phyloP scores from a whole-genome alignment of 371 early-diverging fungal species.

The Batkoa obscura region DNA sequence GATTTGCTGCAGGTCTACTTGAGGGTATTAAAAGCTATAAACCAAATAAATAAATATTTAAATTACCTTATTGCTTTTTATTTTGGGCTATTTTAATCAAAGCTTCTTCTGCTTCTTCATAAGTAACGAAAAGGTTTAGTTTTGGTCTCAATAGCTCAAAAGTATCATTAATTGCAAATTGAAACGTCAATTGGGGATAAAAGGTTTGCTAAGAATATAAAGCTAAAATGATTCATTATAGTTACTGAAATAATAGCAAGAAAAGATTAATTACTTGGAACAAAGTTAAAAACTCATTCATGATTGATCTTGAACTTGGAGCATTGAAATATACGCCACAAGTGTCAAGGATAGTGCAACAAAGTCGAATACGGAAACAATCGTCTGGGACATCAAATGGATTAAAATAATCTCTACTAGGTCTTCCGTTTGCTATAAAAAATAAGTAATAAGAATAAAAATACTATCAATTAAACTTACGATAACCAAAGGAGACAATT shows the following conservation, averaged over 20 bases:
- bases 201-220: no score
- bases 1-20: not conserved
- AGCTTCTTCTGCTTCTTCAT: slow-evolving; percentile 61
- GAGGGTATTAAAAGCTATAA: no score
- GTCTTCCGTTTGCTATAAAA: slow-evolving; percentile 43
- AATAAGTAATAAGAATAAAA: not conserved
- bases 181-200: slow-evolving; percentile 71
- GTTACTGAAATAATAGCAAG: slow-evolving; percentile 6
- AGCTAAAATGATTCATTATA: no score
- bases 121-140: slow-evolving; percentile 27
- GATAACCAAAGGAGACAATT: slow-evolving; percentile 69
- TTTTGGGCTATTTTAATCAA: not conserved
- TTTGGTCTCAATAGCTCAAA: slow-evolving; percentile 53
- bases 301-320: slow-evolving; percentile 35
- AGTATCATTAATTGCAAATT: slow-evolving; percentile 68
- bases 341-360: slow-evolving; percentile 68
- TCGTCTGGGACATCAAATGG: slow-evolving; percentile 69
- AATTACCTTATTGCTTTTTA: no score
- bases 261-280: slow-evolving; percentile 36
- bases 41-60: no score
- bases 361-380: slow-evolving; percentile 82
- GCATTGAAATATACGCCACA: slow-evolving; percentile 72
- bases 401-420: slow-evolving; percentile 35
- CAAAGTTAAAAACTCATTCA: slow-evolving; percentile 52
- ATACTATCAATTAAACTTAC: slow-evolving; percentile 14